A percentile compares a stretch with the other conserved stretches of the same genome.
Conservation (phyloP, 495 filamentous ascomycete species). For the Talaromyces borbonicus region DNA sequence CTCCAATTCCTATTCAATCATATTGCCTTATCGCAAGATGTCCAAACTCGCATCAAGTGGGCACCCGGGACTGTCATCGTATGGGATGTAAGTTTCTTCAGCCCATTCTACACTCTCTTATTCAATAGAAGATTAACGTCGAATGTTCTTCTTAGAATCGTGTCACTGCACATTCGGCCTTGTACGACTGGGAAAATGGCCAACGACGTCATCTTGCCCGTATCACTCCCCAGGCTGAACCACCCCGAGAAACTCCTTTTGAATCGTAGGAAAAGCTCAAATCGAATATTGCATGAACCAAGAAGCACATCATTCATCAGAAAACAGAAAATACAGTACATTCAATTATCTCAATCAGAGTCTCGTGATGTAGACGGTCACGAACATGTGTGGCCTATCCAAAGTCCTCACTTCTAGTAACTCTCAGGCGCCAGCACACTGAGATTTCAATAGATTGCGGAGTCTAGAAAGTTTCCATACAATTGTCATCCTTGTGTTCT, state of each 20-base stretch:
- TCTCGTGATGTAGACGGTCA: neutral
- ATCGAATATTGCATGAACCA: no score
- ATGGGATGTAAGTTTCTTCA: slow-evolving; percentile 45
- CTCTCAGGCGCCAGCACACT: no score
- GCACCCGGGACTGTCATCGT: slow-evolving; percentile 47
- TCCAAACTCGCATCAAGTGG: slow-evolving; percentile 51
- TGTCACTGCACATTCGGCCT: slow-evolving; percentile 64
- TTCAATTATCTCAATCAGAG: neutral
- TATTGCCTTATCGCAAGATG: slow-evolving; percentile 47
- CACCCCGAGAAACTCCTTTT: slow-evolving; percentile 52
- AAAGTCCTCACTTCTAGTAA: slow-evolving; percentile 15
- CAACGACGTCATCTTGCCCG: slow-evolving; percentile 71
- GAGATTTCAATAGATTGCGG: no score
- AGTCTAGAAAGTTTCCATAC: no score
- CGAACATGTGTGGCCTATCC: no score
- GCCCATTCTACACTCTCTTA: neutral
- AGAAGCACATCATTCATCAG: neutral
- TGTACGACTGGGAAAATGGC: slow-evolving; percentile 74
- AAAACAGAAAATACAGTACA: neutral
- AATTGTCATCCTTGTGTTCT: slow-evolving; percentile 2
- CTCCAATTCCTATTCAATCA: slow-evolving; percentile 59
- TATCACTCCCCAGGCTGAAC: slow-evolving; percentile 77
- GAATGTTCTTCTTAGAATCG: slow-evolving; percentile 45
- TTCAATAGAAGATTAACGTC: neutral
- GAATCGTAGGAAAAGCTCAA: slow-evolving; percentile 45